These are phyloP conservation scores for Hymenoscyphus scutula DNA, from an alignment of 2,329 filamentous ascomycete species.

Conservation along the genomic window DNA sequence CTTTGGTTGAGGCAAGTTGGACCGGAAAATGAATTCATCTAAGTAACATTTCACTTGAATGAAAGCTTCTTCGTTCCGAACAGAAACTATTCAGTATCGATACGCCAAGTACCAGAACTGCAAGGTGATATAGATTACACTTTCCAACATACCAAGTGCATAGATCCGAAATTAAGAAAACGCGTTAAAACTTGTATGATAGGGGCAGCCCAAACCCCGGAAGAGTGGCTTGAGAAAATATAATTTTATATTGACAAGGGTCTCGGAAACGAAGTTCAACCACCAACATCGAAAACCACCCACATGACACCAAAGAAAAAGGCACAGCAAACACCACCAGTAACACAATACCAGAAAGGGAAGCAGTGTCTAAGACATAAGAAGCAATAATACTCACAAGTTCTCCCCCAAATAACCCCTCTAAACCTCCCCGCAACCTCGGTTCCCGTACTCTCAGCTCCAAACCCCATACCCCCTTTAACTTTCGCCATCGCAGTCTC, in stretches of 20 bases:
- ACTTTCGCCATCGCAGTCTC: neutral
- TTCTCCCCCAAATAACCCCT: constrained; percentile 33
- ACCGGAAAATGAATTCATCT: neutral
- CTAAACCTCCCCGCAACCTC: constrained; percentile 36
- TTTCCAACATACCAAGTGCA: no score
- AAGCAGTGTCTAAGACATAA: neutral
- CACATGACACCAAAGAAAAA: neutral
- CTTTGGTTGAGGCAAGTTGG: neutral
- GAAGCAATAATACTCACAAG: constrained; percentile 25
- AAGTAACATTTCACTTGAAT: neutral
- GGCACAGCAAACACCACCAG: neutral
- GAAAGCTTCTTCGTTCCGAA: no score
- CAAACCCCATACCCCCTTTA: constrained; percentile 30
- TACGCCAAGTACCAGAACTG: no score
- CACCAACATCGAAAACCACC: neutral
- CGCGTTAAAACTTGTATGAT: neutral
- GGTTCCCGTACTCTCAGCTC: constrained; percentile 36
- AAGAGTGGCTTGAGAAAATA: neutral
- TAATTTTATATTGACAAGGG: neutral
- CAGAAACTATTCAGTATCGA: no score
- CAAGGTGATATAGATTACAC: no score
- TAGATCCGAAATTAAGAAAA: no score
- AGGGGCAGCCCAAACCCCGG: neutral
- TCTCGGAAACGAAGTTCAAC: neutral
- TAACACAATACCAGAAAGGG: neutral